A percentile compares a stretch with the other conserved stretches of the same genome.
Conservation (phyloP, 768 basidiomycete genomes). For the Mycena haematopus region DNA sequence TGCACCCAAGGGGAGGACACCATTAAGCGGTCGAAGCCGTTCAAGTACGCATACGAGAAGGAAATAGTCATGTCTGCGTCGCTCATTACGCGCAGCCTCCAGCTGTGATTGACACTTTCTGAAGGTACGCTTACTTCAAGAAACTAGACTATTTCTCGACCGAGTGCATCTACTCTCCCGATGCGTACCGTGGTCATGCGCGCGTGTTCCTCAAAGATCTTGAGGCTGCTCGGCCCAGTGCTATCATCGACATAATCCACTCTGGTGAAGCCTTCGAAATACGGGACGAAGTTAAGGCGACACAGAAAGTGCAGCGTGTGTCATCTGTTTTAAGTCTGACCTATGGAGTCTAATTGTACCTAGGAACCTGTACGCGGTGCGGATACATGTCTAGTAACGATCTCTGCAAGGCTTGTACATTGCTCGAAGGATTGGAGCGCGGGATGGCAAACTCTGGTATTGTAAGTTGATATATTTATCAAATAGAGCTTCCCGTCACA, state of each 20-base stretch:
- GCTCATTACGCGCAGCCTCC: background rate
- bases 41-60: conserved; percentile 99
- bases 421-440: conserved; percentile 89
- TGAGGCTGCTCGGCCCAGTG: conserved; percentile 91
- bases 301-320: conserved; percentile 86
- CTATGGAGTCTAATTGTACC: conserved; percentile 11
- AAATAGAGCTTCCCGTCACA: conserved; percentile 6
- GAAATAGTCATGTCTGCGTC: conserved; percentile 93
- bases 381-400: conserved; percentile 96
- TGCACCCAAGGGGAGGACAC: conserved; percentile 97
- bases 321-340: conserved; percentile 26
- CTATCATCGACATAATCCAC: conserved; percentile 97
- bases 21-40: conserved; percentile 97
- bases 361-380: conserved; percentile 91
- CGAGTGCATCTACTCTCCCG: conserved; percentile 98
- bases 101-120: background rate
- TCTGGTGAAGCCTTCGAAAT: conserved; percentile 93
- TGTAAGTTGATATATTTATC: conserved; percentile 49
- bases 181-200: conserved; percentile 97
- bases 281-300: conserved; percentile 81
- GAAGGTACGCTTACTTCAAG: conserved; percentile 98
- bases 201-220: conserved; percentile 93
- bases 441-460: conserved; percentile 73
- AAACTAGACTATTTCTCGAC: conserved; percentile 99
- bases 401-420: conserved; percentile 93